Evolutionary conservation across 2,329 filamentous ascomycete genomes (phyloP).

Genomic region (Sphaerostilbella broomeana): DNA sequence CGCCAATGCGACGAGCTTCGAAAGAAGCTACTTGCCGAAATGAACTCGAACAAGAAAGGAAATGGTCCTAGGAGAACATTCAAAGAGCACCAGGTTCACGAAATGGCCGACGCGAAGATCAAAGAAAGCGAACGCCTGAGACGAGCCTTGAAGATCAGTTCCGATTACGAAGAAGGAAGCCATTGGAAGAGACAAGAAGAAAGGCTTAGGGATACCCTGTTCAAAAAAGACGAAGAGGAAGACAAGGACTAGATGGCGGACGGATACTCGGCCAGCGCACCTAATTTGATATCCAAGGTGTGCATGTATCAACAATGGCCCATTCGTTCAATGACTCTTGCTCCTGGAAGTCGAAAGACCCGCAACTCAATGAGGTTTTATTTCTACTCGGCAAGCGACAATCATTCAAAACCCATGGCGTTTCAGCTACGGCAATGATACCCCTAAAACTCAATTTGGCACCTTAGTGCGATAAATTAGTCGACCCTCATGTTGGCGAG

Average conservation of each 20-base stretch:
- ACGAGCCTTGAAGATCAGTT: conserved; percentile 78
- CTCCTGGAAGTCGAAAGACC: no score
- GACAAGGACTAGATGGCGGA: conserved; percentile 16
- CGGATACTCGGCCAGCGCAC: neutral
- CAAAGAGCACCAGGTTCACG: conserved; percentile 92
- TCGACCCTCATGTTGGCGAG: no score
- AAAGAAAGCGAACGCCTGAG: conserved; percentile 86
- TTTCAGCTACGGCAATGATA: no score
- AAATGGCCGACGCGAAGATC: conserved; percentile 92
- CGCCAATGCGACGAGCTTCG: conserved; percentile 41
- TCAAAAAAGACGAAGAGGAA: conserved; percentile 30
- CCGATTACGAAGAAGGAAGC: conserved; percentile 76
- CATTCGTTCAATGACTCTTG: no score
- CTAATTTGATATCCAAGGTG: no score
- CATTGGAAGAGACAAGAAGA: conserved; percentile 85
- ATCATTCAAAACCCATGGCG: no score
- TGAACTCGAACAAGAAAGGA: conserved; percentile 27
- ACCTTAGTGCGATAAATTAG: no score
- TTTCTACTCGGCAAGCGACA: no score
- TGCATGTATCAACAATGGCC: no score
- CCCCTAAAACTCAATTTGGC: no score
- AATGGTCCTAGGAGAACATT: conserved; percentile 47
- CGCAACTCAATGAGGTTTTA: no score
- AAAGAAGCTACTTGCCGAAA: conserved; percentile 34
- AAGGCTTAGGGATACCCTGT: conserved; percentile 42